phyloP scores from a whole-genome alignment of 495 filamentous ascomycete genomes.

The Antarctomyces pellizariae region DNA sequence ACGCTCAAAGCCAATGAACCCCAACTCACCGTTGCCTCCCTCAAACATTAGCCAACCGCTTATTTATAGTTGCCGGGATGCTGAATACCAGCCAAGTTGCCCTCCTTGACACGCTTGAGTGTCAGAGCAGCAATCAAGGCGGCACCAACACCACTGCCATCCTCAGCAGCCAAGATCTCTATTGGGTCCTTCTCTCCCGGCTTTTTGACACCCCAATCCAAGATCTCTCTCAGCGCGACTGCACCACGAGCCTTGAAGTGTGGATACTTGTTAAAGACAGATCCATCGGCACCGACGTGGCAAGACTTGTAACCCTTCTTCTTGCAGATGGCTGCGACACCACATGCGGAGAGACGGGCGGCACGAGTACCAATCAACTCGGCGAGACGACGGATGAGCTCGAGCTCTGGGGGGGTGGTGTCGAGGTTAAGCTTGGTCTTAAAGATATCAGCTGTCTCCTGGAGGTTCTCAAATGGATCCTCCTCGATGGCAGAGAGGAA shows the following conservation, averaged over 20 bases:
- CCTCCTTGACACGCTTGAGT: conserved; percentile 57
- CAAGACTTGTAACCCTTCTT: conserved; percentile 76
- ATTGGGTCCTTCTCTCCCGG: conserved; percentile 56
- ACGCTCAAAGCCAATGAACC: too few relatives aligned
- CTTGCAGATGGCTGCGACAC: conserved; percentile 82
- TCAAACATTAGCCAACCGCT: conserved; percentile 1
- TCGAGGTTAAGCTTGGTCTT: conserved; percentile 43
- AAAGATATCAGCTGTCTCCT: conserved; percentile 65
- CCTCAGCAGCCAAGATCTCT: conserved; percentile 68
- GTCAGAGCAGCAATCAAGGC: conserved; percentile 87
- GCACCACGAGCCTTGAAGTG: conserved; percentile 88
- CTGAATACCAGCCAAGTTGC: conserved; percentile 55
- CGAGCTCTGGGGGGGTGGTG: conserved; percentile 49
- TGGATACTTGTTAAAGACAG: conserved; percentile 95
- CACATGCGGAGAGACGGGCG: conserved; percentile 78
- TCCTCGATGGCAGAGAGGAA: conserved; percentile 93
- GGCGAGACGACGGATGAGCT: conserved; percentile 65
- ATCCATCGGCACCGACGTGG: conserved; percentile 89
- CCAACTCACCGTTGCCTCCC: too few relatives aligned
- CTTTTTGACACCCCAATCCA: conserved; percentile 60
- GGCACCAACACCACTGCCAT: conserved; percentile 89
- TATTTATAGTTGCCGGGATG: conserved; percentile 38
- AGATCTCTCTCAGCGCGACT: conserved; percentile 71
- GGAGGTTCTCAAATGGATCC: conserved; percentile 86
- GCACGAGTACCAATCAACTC: conserved; percentile 89